phyloP scores from a whole-genome alignment of 306 rosid species.

The Vachellia collinsii region DNA sequence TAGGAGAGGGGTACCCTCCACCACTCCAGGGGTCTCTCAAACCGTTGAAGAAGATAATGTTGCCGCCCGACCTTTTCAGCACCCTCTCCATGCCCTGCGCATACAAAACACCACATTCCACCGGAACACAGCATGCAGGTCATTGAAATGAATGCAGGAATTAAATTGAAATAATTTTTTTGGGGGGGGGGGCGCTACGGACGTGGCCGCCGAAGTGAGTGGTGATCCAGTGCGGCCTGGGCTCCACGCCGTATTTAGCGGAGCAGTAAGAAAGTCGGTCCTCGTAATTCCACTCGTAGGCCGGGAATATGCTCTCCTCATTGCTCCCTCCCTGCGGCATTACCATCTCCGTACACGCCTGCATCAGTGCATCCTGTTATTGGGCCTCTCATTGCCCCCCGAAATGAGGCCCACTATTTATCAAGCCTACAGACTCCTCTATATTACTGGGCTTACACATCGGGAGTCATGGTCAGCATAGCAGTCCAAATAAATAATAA shows the following conservation, averaged over 20 bases:
- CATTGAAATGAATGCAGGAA: background rate
- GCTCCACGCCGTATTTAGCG: constrained; percentile 13
- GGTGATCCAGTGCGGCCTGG: constrained; percentile 77
- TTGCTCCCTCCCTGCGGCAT: constrained; percentile 57
- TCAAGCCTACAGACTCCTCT: too few species aligned
- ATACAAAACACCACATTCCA: background rate
- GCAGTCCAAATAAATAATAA: too few species aligned
- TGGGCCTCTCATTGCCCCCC: too few species aligned
- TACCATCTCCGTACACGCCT: constrained; percentile 89
- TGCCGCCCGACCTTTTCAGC: constrained; percentile 73
- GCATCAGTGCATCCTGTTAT: background rate
- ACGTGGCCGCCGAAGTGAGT: constrained; percentile 74
- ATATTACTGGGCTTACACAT: too few species aligned
- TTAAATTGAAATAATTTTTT: background rate
- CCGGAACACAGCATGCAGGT: background rate
- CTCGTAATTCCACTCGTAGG: constrained; percentile 47
- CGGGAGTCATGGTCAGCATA: too few species aligned
- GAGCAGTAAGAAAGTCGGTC: constrained; percentile 36
- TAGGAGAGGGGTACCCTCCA: constrained; percentile 71
- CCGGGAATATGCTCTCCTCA: constrained; percentile 68
- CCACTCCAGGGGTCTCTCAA: constrained; percentile 98
- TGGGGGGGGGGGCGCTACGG: background rate
- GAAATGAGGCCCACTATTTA: too few species aligned
- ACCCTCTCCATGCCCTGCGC: constrained; percentile 59
- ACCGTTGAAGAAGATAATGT: constrained; percentile 90